A percentile compares a stretch with the other conserved stretches of the same genome.
Conservation (phyloP, 305 asterid species). For the Fraxinus xanthoxyloides region DNA sequence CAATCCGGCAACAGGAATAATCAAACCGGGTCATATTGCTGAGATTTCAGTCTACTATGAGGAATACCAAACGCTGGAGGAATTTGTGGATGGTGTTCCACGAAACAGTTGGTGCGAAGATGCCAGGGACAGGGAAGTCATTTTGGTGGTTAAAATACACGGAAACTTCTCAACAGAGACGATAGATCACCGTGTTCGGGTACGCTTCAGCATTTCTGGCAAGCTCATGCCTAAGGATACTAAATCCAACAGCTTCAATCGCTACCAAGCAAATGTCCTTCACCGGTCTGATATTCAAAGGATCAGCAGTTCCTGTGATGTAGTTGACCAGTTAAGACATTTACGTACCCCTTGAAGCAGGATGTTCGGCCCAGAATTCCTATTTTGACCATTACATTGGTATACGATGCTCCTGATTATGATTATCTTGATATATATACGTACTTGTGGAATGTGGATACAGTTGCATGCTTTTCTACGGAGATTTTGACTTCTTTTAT, state of each 20-base stretch:
- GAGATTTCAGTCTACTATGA: constrained; percentile 75
- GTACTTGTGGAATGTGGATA: not conserved
- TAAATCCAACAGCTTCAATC: constrained; percentile 27
- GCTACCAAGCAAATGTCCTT: constrained; percentile 53
- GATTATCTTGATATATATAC: constrained; percentile 2
- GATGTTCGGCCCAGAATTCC: not conserved
- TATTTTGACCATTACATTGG: not conserved
- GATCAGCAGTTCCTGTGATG: constrained; percentile 57
- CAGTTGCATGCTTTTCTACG: not conserved
- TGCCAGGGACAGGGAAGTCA: constrained; percentile 84
- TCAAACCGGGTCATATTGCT: constrained; percentile 57
- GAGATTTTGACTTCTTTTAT: not conserved
- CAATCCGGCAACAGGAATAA: constrained; percentile 65
- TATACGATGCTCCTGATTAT: not conserved
- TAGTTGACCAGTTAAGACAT: constrained; percentile 60
- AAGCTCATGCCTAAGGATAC: constrained; percentile 49
- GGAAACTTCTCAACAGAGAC: constrained; percentile 64
- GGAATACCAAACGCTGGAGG: constrained; percentile 72
- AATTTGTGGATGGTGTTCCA: constrained; percentile 77
- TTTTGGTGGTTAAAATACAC: constrained; percentile 45
- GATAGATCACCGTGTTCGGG: constrained; percentile 66
- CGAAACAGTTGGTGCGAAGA: constrained; percentile 87
- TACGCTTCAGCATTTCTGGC: constrained; percentile 68
- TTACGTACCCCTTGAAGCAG: constrained; percentile 55
- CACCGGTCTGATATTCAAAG: constrained; percentile 59